Evolutionary conservation across 148 eudicot genomes (phyloP).

Genomic region (Rhododendron vialii): DNA sequence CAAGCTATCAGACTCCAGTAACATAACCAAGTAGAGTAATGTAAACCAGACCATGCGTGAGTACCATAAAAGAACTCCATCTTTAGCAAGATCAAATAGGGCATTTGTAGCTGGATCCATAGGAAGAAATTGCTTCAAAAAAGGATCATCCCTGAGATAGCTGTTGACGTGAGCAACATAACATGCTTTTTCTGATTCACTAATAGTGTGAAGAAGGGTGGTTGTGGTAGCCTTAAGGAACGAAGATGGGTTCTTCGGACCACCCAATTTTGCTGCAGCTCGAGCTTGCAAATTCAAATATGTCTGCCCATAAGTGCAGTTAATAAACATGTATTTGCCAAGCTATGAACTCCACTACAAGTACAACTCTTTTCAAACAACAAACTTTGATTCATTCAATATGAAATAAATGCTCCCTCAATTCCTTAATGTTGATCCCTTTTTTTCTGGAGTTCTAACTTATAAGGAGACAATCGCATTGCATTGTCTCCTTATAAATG

Average conservation of each 20-base stretch:
- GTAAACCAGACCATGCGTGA: slow-evolving; percentile 14
- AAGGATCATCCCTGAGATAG: slow-evolving; percentile 91
- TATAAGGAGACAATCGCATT: not conserved
- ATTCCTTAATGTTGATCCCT: not conserved
- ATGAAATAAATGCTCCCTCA: not conserved
- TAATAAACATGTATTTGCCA: slow-evolving; percentile 22
- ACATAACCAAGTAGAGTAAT: not conserved
- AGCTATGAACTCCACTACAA: slow-evolving; percentile 1
- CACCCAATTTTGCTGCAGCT: slow-evolving; percentile 62
- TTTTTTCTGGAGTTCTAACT: not conserved
- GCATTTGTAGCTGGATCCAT: slow-evolving; percentile 62
- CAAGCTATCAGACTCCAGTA: not conserved
- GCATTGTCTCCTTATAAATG: too few species aligned
- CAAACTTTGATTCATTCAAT: not conserved
- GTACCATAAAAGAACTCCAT: slow-evolving; percentile 97
- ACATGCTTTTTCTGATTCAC: slow-evolving; percentile 72
- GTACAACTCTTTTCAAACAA: not conserved
- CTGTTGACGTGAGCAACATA: slow-evolving; percentile 93
- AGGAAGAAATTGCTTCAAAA: slow-evolving; percentile 89
- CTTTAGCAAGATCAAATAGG: slow-evolving; percentile 84
- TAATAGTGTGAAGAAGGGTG: slow-evolving; percentile 84
- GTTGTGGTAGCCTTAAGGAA: slow-evolving; percentile 87
- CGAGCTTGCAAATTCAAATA: slow-evolving; percentile 69
- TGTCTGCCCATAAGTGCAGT: slow-evolving; percentile 50
- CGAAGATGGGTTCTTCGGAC: slow-evolving; percentile 57